A percentile compares a stretch with the other conserved stretches of the same genome.
phyloP scores from a whole-genome alignment of 306 rosid genomes.

The Corylus heterophylla region DNA sequence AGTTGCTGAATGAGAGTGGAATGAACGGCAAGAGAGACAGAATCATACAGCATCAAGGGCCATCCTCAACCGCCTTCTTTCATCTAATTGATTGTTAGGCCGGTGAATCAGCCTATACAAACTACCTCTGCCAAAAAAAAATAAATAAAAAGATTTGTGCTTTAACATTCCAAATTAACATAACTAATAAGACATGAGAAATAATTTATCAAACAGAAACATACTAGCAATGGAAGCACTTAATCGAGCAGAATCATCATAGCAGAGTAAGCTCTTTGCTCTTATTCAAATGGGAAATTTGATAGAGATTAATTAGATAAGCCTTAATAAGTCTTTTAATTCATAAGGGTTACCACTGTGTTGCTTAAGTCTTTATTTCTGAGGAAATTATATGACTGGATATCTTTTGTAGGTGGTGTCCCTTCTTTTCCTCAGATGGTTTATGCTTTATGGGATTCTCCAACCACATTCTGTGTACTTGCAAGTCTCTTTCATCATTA shows the following conservation, averaged over 20 bases:
- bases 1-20: constrained; percentile 21
- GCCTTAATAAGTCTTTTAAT: neutral
- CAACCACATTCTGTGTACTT: neutral
- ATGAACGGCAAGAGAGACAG: constrained; percentile 22
- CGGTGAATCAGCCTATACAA: constrained; percentile 89
- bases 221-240: neutral
- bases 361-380: neutral
- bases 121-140: constrained; percentile 86
- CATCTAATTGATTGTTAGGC: constrained; percentile 88
- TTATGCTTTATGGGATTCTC: neutral
- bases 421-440: neutral
- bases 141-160: neutral
- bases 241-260: neutral
- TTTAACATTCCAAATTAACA: constrained; percentile 38
- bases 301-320: neutral
- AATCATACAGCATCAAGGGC: constrained; percentile 88
- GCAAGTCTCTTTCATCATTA: neutral
- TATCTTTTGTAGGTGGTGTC: neutral
- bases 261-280: neutral
- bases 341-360: neutral
- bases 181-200: constrained; percentile 11
- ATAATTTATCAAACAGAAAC: constrained; percentile 12
- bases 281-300: neutral
- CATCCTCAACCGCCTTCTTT: constrained; percentile 84
- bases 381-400: neutral